Evolutionary conservation across 2,329 filamentous ascomycete genomes (phyloP).

Genomic region (Monosporascus cannonballus): DNA sequence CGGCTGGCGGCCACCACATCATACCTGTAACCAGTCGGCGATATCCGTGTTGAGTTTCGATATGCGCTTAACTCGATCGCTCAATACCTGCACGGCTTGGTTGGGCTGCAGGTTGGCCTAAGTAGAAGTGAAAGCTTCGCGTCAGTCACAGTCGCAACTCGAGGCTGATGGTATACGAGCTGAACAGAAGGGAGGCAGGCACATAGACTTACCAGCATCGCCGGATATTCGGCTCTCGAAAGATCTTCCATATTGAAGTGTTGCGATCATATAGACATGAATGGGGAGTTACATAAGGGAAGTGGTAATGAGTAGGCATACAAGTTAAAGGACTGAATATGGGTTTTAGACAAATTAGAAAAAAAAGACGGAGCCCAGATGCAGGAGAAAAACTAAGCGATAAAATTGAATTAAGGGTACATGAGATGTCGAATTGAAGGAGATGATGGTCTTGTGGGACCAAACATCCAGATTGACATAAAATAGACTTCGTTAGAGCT

Average conservation of each 20-base stretch:
- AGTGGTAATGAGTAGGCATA: constrained; percentile 23
- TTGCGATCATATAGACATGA: constrained; percentile 25
- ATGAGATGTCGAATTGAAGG: constrained; percentile 9
- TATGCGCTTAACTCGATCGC: constrained; percentile 84
- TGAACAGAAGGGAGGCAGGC: too few species aligned
- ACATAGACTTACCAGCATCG: constrained; percentile 70
- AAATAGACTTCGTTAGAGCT: not conserved
- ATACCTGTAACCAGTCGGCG: constrained; percentile 94
- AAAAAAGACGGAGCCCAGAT: constrained; percentile 10
- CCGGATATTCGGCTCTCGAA: constrained; percentile 85
- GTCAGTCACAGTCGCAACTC: constrained; percentile 11
- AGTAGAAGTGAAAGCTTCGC: not conserved
- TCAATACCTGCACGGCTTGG: constrained; percentile 75
- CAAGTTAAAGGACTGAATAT: not conserved
- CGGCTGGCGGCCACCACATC: constrained; percentile 14
- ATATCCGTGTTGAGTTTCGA: constrained; percentile 82
- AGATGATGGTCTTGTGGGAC: constrained; percentile 5
- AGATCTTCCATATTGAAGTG: constrained; percentile 60
- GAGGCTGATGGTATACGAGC: too few species aligned
- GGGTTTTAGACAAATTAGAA: constrained; percentile 1
- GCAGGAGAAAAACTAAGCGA: constrained; percentile 1
- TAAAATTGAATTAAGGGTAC: constrained; percentile 7
- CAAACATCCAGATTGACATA: not conserved
- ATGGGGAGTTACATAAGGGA: constrained; percentile 10
- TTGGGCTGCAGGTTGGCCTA: constrained; percentile 75